Evolutionary conservation across 495 filamentous ascomycete species (phyloP).

Genomic region (Staphylotrichum longicolle): DNA sequence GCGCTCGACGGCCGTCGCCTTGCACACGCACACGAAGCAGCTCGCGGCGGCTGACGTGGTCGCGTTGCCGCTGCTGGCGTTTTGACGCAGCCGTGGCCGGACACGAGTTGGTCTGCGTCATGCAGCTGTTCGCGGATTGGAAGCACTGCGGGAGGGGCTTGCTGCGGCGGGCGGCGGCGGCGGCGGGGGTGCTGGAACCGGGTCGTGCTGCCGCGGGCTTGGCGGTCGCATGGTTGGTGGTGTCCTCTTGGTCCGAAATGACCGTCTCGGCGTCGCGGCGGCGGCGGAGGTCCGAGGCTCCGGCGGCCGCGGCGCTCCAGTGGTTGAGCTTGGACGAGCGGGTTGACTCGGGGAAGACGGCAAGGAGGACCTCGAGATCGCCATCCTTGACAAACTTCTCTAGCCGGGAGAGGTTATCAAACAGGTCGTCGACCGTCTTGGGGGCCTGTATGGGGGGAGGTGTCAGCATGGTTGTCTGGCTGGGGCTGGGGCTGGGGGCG

Average conservation of each 20-base stretch:
- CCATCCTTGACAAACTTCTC: conserved; percentile 33
- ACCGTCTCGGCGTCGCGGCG: conserved; percentile 36
- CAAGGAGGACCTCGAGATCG: conserved; percentile 47
- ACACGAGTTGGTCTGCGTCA: conserved; percentile 65
- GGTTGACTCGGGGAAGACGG: conserved; percentile 44
- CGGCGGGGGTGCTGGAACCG: conserved; percentile 2
- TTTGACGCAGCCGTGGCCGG: conserved; percentile 71
- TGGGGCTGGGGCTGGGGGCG: neutral
- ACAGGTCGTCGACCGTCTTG: conserved; percentile 30
- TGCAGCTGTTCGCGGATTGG: conserved; percentile 57
- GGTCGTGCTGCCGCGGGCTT: neutral
- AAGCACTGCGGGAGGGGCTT: conserved; percentile 60
- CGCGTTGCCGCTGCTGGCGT: conserved; percentile 36
- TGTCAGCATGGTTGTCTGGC: conserved; percentile 7
- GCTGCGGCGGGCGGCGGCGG: conserved; percentile 25
- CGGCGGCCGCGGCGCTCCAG: conserved; percentile 35
- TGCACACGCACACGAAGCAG: conserved; percentile 80
- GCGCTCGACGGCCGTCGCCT: conserved; percentile 45
- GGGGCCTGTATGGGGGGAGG: conserved; percentile 25
- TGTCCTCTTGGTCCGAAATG: conserved; percentile 28
- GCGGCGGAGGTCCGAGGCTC: conserved; percentile 37
- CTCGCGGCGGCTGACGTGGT: conserved; percentile 31
- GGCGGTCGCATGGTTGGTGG: neutral
- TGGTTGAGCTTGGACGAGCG: conserved; percentile 34
- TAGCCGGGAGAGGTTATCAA: conserved; percentile 37